Percentiles rank a stretch among this genome's conserved stretches.
phyloP scores from a whole-genome alignment of 257 asterid genomes.

The Thymus quinquecostatus region DNA sequence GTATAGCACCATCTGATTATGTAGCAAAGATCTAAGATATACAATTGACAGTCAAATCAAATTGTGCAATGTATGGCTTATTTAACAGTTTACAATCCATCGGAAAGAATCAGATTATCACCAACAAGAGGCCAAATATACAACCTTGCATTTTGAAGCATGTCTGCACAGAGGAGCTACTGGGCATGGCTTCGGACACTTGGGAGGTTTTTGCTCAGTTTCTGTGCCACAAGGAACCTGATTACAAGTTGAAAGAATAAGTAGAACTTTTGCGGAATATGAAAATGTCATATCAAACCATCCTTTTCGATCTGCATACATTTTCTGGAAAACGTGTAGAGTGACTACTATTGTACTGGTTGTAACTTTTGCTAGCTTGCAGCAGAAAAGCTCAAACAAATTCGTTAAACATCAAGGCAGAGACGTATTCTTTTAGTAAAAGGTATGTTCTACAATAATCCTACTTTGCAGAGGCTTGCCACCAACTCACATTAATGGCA shows the following conservation, averaged over 20 bases:
- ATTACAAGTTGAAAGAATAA: conserved; percentile 35
- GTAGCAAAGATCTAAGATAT: conserved; percentile 11
- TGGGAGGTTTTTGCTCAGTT: conserved; percentile 83
- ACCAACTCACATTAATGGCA: background rate
- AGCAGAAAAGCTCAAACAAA: background rate
- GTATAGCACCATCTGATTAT: background rate
- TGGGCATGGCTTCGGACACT: conserved; percentile 72
- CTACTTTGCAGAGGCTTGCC: background rate
- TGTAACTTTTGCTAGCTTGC: conserved; percentile 10
- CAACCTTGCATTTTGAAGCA: conserved; percentile 68
- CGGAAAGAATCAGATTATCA: conserved; percentile 3
- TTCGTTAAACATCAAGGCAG: background rate
- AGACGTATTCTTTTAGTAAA: background rate
- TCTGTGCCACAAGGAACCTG: conserved; percentile 99
- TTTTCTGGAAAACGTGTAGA: background rate
- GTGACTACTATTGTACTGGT: conserved; percentile 11
- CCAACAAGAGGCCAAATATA: conserved; percentile 10
- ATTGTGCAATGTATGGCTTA: background rate
- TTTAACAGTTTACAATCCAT: background rate
- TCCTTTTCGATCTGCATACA: background rate
- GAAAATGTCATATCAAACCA: conserved; percentile 19
- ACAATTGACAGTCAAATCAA: conserved; percentile 2
- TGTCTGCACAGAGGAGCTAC: conserved; percentile 77
- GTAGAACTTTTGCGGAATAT: conserved; percentile 9
- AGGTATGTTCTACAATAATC: background rate